Conservation (phyloP, 345 rosid genomes). For the Microcos paniculata region DNA sequence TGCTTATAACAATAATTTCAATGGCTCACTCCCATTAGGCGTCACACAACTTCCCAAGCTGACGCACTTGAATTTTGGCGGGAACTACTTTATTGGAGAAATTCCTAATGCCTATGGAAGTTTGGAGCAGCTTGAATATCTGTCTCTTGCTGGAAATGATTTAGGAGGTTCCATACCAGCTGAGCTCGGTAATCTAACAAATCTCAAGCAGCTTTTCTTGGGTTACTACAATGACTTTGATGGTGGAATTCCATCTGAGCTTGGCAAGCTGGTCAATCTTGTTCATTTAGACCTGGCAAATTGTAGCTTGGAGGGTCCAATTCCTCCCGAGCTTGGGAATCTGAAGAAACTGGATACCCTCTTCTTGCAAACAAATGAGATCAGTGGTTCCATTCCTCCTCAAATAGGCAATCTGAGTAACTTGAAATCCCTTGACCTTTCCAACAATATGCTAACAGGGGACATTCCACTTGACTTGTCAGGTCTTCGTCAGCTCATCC, state of each 20-base stretch:
- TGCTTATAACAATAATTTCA: slow-evolving; percentile 81
- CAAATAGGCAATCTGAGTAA: slow-evolving; percentile 71
- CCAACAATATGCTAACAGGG: slow-evolving; percentile 70
- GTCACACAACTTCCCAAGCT: slow-evolving; percentile 43
- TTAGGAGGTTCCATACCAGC: slow-evolving; percentile 68
- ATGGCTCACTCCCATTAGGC: slow-evolving; percentile 60
- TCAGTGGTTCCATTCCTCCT: slow-evolving; percentile 63
- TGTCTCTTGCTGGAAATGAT: slow-evolving; percentile 79
- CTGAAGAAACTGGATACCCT: slow-evolving; percentile 64
- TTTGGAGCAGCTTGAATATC: slow-evolving; percentile 51
- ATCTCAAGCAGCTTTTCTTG: slow-evolving; percentile 57
- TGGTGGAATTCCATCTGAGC: slow-evolving; percentile 70
- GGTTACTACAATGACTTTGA: slow-evolving; percentile 73
- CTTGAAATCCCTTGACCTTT: slow-evolving; percentile 73
- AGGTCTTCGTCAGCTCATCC: slow-evolving; percentile 53
- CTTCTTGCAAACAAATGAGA: slow-evolving; percentile 65
- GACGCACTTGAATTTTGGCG: slow-evolving; percentile 72
- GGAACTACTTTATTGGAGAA: slow-evolving; percentile 74
- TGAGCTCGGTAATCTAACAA: slow-evolving; percentile 67
- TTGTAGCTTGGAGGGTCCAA: slow-evolving; percentile 69
- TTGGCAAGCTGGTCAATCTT: slow-evolving; percentile 62
- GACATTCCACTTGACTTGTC: slow-evolving; percentile 72
- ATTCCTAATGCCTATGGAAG: slow-evolving; percentile 66
- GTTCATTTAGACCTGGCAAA: slow-evolving; percentile 73
- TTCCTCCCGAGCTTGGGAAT: slow-evolving; percentile 66